phyloP scores from a whole-genome alignment of 2,329 filamentous ascomycete genomes.

The Cadophora luteo-olivacea region DNA sequence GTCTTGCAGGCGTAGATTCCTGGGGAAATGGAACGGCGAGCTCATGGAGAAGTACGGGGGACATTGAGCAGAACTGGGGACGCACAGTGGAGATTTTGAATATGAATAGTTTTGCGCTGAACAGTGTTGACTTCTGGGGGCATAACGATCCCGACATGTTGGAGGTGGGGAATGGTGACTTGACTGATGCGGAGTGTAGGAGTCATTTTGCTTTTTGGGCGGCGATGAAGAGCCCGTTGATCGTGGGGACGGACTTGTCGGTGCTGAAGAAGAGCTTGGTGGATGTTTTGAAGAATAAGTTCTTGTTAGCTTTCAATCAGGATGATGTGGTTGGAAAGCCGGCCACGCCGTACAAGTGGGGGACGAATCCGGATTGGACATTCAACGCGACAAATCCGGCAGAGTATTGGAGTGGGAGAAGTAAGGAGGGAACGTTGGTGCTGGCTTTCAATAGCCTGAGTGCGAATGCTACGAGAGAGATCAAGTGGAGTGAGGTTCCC shows the following conservation, averaged over 20 bases:
- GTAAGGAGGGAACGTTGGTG: constrained; percentile 52
- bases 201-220: constrained; percentile 38
- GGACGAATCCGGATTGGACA: constrained; percentile 55
- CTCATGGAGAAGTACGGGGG: constrained; percentile 53
- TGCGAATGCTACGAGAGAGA: constrained; percentile 45
- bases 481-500: constrained; percentile 52
- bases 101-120: constrained; percentile 45
- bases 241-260: constrained; percentile 38
- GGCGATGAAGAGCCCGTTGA: constrained; percentile 37
- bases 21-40: constrained; percentile 58
- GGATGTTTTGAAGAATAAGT: constrained; percentile 36
- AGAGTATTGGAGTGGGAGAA: constrained; percentile 56
- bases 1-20: constrained; percentile 53
- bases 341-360: constrained; percentile 51
- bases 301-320: constrained; percentile 37
- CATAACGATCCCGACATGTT: constrained; percentile 44
- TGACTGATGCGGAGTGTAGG: constrained; percentile 44
- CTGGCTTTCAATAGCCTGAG: constrained; percentile 54
- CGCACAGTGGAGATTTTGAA: constrained; percentile 46
- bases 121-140: constrained; percentile 47
- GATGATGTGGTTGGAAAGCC: constrained; percentile 49
- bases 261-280: constrained; percentile 39
- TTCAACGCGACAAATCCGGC: constrained; percentile 56
- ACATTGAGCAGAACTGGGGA: constrained; percentile 49
- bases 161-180: constrained; percentile 45